Conservation (phyloP, 2,329 filamentous ascomycete genomes). For the Pleomassaria siparia region DNA sequence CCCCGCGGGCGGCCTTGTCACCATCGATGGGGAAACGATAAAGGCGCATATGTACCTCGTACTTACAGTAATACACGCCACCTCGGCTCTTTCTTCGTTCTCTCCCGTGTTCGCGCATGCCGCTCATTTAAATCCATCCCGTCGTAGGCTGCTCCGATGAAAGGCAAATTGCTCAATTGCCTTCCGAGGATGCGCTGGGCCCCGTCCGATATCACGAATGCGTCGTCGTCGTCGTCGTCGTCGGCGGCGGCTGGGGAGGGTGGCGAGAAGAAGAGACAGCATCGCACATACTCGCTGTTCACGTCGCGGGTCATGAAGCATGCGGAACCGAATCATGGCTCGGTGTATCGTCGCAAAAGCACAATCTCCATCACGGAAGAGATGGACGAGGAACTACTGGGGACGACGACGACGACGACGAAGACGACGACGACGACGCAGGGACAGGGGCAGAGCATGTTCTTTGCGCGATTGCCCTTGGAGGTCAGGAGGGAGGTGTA, state of each 20-base stretch:
- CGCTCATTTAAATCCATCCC: no score
- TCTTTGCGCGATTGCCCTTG: conserved; percentile 34
- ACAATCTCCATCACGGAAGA: conserved; percentile 22
- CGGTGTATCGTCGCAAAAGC: conserved; percentile 21
- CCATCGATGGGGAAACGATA: no score
- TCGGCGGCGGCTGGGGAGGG: no score
- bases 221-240: neutral
- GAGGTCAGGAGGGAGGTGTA: conserved; percentile 37
- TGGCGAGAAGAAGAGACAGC: neutral
- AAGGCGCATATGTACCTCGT: no score
- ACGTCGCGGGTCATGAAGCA: neutral
- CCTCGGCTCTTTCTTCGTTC: no score
- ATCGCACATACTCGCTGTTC: conserved; percentile 3
- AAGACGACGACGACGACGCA: conserved; percentile 29
- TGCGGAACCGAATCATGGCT: conserved; percentile 2
- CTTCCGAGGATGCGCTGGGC: conserved; percentile 30
- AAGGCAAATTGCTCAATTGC: conserved; percentile 8
- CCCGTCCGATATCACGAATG: conserved; percentile 25
- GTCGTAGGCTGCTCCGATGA: no score
- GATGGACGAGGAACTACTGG: conserved; percentile 24
- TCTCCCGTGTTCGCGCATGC: no score
- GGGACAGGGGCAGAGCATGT: conserved; percentile 28
- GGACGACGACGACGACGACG: conserved; percentile 29
- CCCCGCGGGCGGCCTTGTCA: no score
- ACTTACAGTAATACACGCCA: no score